Evolutionary conservation across 495 filamentous ascomycete genomes (phyloP), one percentile per base, ranked within the genome.

Genomic region (Podospora anserina): DNA sequence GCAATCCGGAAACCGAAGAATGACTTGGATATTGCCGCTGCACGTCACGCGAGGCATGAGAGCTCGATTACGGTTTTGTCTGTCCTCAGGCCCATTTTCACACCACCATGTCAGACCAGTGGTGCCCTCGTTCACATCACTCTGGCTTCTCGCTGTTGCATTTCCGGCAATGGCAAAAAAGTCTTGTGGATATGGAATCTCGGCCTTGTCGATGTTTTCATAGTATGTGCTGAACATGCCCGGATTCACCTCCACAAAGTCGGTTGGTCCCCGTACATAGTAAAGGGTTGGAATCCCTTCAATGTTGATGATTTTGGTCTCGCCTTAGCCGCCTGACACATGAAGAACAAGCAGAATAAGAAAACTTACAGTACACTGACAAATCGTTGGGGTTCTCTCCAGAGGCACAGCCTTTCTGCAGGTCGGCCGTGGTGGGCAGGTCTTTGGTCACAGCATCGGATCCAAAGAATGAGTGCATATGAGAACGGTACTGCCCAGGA

Each of bases 141-240:
- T 69, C 62, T 79, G 77, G 56, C 65, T 70, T 65, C 71, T 72
- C 11, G 76, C 77, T 61, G 54, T 69, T 28, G 77, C 76, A 54
- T 78, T 79, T 20, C 76, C 77, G 1, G 77, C 76, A 18, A 78
- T 69, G 65, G 73, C 72, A 60, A 71, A 68, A 30, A 78, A 77
- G 70, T 88, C 80, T 64, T 82, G 85, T 34, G 88, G 73, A 80
- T 89, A 92, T 56, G 91, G 90, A 68, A 92, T 89, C 84, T 92
- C 91, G 75, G 90, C 91, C 80, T 92, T 91, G 75, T 91, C 88
- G 70, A 93, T 92, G 82, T 92, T 89, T 74, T 93, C 90, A 64
- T 79, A 79, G 63, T 79, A 79, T 3, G 76, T 78, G 71, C 74
- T 78, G 71, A 79, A 79, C 49, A 72, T 79, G 20, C 65, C 74